Conservation (phyloP, 2,329 filamentous ascomycete genomes). For the Ophiostoma tasmaniense region DNA sequence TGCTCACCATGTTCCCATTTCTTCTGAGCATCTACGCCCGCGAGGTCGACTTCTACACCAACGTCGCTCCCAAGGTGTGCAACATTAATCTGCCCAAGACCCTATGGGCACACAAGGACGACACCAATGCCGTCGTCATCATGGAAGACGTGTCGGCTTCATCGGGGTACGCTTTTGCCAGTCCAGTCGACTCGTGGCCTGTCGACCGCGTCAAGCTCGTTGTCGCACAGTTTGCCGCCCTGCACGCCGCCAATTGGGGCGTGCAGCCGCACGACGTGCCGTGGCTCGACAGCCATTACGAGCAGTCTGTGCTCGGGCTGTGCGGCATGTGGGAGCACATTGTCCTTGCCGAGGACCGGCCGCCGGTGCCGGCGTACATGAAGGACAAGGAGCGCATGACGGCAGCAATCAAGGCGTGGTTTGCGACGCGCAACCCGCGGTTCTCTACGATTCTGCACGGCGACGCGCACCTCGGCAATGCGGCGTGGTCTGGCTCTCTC, state of each 20-base stretch:
- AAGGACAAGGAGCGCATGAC: constrained; percentile 4
- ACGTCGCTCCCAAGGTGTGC: no score
- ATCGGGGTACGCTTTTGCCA: no score
- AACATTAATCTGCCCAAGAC: no score
- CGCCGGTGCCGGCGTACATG: constrained; percentile 23
- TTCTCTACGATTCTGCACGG: background rate
- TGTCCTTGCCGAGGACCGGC: background rate
- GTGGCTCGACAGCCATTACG: background rate
- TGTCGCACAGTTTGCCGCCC: background rate
- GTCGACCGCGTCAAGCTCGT: no score
- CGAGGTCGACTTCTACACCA: no score
- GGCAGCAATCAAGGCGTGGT: background rate
- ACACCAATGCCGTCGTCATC: no score
- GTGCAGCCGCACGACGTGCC: background rate
- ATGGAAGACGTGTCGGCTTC: no score
- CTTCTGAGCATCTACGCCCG: no score
- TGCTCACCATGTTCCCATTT: no score
- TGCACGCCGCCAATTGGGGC: background rate
- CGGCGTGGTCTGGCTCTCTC: background rate
- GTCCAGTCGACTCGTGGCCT: no score
- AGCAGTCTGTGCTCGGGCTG: background rate
- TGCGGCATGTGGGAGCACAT: background rate
- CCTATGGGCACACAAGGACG: no score
- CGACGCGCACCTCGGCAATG: background rate
- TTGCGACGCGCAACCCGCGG: background rate